phyloP scores from a whole-genome alignment of 2,329 filamentous ascomycete genomes.

The Ustilaginoidea virens region DNA sequence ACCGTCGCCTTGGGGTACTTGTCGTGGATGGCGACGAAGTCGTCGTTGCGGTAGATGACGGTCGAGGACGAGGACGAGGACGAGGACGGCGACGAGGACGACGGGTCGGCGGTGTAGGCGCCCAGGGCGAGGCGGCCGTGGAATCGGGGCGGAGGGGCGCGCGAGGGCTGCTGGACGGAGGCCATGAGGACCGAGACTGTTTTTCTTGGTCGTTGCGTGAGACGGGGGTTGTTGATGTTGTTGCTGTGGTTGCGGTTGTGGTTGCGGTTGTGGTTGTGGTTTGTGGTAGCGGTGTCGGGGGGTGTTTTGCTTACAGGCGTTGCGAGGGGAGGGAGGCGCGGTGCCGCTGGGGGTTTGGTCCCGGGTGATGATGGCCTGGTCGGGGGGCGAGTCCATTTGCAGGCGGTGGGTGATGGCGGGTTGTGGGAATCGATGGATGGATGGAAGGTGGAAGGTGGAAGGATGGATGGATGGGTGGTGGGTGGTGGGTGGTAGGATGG shows the following conservation, averaged over 20 bases:
- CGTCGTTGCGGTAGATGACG: constrained; percentile 50
- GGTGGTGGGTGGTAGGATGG: too few relatives aligned
- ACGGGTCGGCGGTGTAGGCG: constrained; percentile 49
- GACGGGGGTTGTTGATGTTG: not conserved
- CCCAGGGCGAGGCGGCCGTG: constrained; percentile 44
- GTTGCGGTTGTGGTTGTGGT: too few relatives aligned
- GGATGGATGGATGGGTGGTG: not conserved
- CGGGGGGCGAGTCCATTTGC: constrained; percentile 12
- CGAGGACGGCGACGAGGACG: constrained; percentile 42
- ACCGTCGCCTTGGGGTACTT: constrained; percentile 72
- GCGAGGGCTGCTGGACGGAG: constrained; percentile 18
- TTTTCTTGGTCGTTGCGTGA: not conserved
- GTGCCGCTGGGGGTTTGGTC: constrained; percentile 25
- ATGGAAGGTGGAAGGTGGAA: not conserved
- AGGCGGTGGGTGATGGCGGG: not conserved
- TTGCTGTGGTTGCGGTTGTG: not conserved
- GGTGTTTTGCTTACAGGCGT: constrained; percentile 34
- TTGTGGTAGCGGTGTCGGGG: too few relatives aligned
- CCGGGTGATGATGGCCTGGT: constrained; percentile 26
- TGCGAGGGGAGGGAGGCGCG: constrained; percentile 15
- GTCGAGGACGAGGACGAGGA: constrained; percentile 41
- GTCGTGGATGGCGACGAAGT: constrained; percentile 68
- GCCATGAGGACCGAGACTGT: constrained; percentile 23
- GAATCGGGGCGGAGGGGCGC: constrained; percentile 7
- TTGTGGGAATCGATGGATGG: not conserved